These are phyloP conservation scores for Pleurotus tuber-regium DNA, from an alignment of 768 basidiomycete genomes.

Conservation along the genomic window DNA sequence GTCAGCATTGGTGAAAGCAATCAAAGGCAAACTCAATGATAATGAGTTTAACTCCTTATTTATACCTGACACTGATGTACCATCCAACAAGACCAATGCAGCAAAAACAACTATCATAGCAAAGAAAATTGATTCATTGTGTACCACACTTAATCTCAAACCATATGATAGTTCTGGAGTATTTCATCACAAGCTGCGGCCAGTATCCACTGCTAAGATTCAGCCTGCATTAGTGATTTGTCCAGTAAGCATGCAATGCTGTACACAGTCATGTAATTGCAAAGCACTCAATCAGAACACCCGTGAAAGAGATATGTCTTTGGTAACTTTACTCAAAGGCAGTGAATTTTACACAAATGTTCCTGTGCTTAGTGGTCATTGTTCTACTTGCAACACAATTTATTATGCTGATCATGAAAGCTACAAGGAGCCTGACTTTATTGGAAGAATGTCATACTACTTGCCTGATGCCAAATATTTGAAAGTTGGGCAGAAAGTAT, in stretches of 20 bases:
- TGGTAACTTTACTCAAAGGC: background rate
- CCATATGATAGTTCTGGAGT: background rate
- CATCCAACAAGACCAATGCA: too few species aligned
- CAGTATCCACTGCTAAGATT: background rate
- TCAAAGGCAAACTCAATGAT: background rate
- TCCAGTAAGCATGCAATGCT: background rate
- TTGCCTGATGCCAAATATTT: conserved; percentile 14
- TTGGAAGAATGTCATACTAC: background rate
- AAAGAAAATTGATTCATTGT: background rate
- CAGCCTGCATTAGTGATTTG: background rate
- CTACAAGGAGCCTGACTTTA: background rate
- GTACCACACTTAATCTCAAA: background rate
- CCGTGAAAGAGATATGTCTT: background rate
- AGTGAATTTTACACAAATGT: conserved; percentile 10
- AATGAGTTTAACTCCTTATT: background rate
- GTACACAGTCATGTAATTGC: background rate
- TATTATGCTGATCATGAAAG: conserved; percentile 20
- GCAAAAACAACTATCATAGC: background rate
- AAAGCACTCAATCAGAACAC: background rate
- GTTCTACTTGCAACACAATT: conserved; percentile 13
- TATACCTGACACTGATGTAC: background rate
- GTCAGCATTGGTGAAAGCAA: background rate
- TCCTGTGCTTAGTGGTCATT: conserved; percentile 16
- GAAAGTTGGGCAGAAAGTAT: conserved; percentile 14
- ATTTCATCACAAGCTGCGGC: background rate